Percentiles rank a stretch among this genome's conserved stretches.
These are phyloP conservation scores for Gynochthodes officinalis DNA, from an alignment of 257 asterid genomes.

Conservation along the genomic window DNA sequence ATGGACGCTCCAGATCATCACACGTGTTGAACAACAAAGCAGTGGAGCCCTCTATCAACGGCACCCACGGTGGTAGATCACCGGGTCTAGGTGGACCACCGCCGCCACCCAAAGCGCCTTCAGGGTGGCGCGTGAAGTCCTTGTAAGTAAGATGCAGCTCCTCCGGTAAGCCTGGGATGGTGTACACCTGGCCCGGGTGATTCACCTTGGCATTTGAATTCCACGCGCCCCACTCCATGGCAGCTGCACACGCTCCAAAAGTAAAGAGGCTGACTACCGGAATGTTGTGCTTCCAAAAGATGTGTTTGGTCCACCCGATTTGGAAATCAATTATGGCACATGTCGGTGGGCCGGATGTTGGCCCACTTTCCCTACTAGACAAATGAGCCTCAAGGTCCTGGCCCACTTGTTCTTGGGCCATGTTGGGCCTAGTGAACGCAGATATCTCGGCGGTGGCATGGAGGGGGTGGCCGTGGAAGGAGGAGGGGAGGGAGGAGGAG, in stretches of 20 bases:
- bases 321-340: not conserved
- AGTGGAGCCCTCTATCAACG: not conserved
- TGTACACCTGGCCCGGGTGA: not conserved
- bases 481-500: slow-evolving; percentile 40
- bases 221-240: not conserved
- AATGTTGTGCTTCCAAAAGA: not conserved
- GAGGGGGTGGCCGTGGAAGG: slow-evolving; percentile 11
- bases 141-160: not conserved
- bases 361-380: not conserved
- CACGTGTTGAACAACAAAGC: not conserved
- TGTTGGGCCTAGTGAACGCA: slow-evolving; percentile 16
- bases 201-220: not conserved
- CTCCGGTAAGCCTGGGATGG: not conserved
- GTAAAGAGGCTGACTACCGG: not conserved
- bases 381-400: not conserved
- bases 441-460: slow-evolving; percentile 3
- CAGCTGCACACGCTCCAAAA: not conserved
- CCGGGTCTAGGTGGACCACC: not conserved
- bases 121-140: not conserved
- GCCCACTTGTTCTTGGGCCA: slow-evolving; percentile 5
- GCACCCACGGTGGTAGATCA: not conserved
- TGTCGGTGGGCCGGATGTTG: not conserved
- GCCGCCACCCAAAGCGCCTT: not conserved
- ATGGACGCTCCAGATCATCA: not conserved
- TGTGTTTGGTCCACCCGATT: not conserved